These are phyloP conservation scores for Cordyceps fumosorosea DNA, from an alignment of 2,329 filamentous ascomycete genomes.

Conservation along the genomic window DNA sequence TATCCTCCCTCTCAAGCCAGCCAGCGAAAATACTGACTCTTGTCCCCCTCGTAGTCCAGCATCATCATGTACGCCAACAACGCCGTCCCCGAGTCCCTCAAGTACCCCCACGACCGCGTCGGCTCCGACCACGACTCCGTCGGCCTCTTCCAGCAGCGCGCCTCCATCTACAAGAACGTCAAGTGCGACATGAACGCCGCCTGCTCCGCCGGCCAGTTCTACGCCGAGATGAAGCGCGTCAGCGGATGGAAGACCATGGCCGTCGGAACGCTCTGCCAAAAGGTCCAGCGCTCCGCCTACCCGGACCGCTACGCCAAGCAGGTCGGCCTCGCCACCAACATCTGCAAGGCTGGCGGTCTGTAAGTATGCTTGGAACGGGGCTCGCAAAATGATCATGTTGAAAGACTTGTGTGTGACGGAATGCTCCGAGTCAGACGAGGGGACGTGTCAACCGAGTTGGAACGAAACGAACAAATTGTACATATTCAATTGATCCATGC, in stretches of 20 bases:
- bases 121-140: slow-evolving; percentile 20
- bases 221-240: slow-evolving; percentile 17
- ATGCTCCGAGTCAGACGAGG: neutral
- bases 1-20: neutral
- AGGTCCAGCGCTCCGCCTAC: slow-evolving; percentile 19
- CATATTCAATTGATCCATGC: neutral
- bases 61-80: slow-evolving; percentile 19
- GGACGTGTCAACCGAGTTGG: neutral
- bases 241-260: slow-evolving; percentile 18
- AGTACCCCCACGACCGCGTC: slow-evolving; percentile 17
- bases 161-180: slow-evolving; percentile 17
- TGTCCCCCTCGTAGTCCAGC: slow-evolving; percentile 13
- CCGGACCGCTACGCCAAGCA: slow-evolving; percentile 17
- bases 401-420: neutral
- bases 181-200: slow-evolving; percentile 18
- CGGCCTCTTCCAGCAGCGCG: slow-evolving; percentile 22
- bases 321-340: slow-evolving; percentile 14
- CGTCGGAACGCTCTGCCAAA: slow-evolving; percentile 19
- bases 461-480: neutral
- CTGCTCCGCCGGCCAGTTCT: slow-evolving; percentile 20
- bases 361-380: neutral
- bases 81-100: slow-evolving; percentile 16
- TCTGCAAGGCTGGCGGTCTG: slow-evolving; percentile 18
- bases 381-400: neutral
- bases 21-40: neutral